Percentiles rank a stretch among this genome's conserved stretches.
Conservation (phyloP, 2,329 filamentous ascomycete genomes). For the Trichoderma oligosporum region DNA sequence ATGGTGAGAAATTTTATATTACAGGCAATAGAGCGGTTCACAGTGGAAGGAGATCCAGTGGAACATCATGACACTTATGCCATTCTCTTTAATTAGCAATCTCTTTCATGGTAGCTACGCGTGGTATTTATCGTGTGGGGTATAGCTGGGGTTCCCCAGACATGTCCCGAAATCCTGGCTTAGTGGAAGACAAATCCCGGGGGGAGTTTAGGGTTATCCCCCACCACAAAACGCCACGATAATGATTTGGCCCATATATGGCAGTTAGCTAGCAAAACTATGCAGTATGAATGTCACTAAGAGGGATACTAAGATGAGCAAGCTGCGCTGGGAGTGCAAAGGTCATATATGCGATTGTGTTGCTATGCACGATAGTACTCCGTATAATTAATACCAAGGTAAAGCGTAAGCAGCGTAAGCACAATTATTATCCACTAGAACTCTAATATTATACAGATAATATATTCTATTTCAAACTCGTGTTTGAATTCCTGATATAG, state of each 20-base stretch:
- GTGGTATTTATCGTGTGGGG: constrained; percentile 9
- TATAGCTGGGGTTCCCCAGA: background rate
- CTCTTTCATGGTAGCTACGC: background rate
- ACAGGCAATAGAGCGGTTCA: background rate
- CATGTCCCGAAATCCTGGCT: background rate
- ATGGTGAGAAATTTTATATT: background rate
- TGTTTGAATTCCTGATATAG: no score
- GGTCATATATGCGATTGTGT: no score
- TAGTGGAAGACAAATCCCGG: background rate
- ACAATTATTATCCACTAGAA: no score
- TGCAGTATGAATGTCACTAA: background rate
- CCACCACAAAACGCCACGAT: constrained; percentile 7
- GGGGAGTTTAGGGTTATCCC: constrained; percentile 16
- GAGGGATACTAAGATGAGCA: background rate
- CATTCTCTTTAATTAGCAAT: background rate
- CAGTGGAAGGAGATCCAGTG: background rate
- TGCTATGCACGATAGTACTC: no score
- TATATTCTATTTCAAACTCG: no score
- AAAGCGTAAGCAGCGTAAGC: no score
- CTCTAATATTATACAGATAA: no score
- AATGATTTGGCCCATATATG: background rate
- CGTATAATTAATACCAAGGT: no score
- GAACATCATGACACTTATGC: background rate
- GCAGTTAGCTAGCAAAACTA: background rate
- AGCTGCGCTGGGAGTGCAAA: no score